Evolutionary conservation across 2,329 filamentous ascomycete species (phyloP).

Genomic region (Akanthomyces lecanii): DNA sequence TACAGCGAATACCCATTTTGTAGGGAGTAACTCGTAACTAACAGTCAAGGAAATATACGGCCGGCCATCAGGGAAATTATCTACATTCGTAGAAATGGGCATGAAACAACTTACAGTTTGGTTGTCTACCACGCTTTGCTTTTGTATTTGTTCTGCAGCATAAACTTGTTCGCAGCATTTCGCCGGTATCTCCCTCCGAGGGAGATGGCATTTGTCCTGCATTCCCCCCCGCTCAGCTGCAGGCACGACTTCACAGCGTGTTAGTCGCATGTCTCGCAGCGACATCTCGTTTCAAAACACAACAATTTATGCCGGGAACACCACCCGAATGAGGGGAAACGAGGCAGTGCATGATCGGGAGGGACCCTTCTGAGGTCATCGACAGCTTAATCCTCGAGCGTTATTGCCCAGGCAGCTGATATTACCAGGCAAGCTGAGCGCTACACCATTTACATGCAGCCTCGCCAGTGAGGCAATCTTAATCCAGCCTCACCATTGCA

Average conservation of each 20-base stretch:
- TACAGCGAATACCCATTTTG: neutral
- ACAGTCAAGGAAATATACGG: too few relatives aligned
- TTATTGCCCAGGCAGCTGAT: neutral
- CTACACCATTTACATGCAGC: neutral
- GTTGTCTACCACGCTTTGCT: too few relatives aligned
- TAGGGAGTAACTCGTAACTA: too few relatives aligned
- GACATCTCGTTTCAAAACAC: neutral
- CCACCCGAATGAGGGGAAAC: constrained; percentile 2
- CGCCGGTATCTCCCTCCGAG: neutral
- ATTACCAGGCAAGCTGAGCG: constrained; percentile 2
- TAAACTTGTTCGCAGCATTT: neutral
- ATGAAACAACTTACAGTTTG: too few relatives aligned
- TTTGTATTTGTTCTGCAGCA: neutral
- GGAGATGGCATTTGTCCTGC: too few relatives aligned
- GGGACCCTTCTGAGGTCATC: constrained; percentile 2
- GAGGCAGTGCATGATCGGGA: constrained; percentile 13
- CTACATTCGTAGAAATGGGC: too few relatives aligned
- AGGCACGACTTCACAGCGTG: neutral
- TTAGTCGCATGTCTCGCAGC: neutral
- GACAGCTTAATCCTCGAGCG: neutral
- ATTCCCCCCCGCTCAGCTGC: neutral
- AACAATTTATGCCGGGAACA: neutral
- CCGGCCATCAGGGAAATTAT: too few relatives aligned
- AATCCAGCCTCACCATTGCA: neutral
- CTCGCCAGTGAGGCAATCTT: neutral